Conservation (phyloP, 805 yeast species). For the Candida glaebosa region DNA sequence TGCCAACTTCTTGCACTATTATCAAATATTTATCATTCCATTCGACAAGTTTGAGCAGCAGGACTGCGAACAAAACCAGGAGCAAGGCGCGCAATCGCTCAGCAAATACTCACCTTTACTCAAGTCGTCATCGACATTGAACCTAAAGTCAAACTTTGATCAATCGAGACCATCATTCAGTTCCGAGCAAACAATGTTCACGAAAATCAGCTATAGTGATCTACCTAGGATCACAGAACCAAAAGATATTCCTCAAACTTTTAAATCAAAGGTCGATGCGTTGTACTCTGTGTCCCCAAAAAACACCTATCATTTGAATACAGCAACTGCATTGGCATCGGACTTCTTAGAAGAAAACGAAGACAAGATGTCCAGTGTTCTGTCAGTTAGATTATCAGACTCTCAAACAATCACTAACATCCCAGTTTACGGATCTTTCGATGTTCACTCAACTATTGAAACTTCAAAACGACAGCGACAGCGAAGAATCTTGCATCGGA, state of each 20-base stretch:
- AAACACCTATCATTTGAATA: constrained; percentile 33
- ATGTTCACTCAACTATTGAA: background rate
- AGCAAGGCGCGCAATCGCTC: no score
- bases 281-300: constrained; percentile 40
- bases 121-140: constrained; percentile 4
- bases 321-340: constrained; percentile 23
- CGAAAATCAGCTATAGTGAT: constrained; percentile 3
- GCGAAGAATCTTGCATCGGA: background rate
- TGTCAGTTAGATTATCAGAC: background rate
- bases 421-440: constrained; percentile 4
- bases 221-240: background rate
- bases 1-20: constrained; percentile 13
- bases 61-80: no score
- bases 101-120: background rate
- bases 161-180: constrained; percentile 8
- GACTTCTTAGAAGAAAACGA: constrained; percentile 10
- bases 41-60: constrained; percentile 8
- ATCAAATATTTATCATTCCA: constrained; percentile 15
- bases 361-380: background rate
- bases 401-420: constrained; percentile 1
- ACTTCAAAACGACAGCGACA: background rate
- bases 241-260: background rate
- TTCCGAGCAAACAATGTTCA: constrained; percentile 17
- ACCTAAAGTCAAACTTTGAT: constrained; percentile 8
- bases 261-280: constrained; percentile 28